Percentiles rank a stretch among this genome's conserved stretches.
These are phyloP conservation scores for Teratosphaeria epicoccoides DNA, from an alignment of 2,329 filamentous ascomycete genomes.

Conservation along the genomic window DNA sequence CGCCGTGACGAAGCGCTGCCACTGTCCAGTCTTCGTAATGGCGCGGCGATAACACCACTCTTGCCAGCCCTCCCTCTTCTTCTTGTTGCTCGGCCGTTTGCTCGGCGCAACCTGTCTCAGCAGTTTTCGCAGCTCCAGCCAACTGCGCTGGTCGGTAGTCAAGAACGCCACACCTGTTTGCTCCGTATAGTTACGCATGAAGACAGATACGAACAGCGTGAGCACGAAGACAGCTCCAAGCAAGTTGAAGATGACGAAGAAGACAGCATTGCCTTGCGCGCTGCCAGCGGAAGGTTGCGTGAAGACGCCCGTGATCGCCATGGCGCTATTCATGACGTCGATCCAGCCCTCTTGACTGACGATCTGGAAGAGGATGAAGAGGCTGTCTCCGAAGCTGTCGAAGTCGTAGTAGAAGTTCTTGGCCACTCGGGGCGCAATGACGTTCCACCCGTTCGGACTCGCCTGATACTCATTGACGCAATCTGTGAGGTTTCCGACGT, in stretches of 20 bases:
- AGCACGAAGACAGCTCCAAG: constrained; percentile 92
- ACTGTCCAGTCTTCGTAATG: constrained; percentile 84
- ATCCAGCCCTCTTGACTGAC: constrained; percentile 98
- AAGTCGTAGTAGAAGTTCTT: constrained; percentile 79
- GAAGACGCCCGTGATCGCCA: constrained; percentile 68
- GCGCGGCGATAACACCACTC: constrained; percentile 92
- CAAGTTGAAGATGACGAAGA: constrained; percentile 94
- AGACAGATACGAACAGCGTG: constrained; percentile 95
- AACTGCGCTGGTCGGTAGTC: constrained; percentile 90
- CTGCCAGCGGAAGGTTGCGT: constrained; percentile 60
- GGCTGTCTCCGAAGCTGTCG: constrained; percentile 82
- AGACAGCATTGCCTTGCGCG: constrained; percentile 76
- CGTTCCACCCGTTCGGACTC: constrained; percentile 70
- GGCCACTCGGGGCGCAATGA: constrained; percentile 72
- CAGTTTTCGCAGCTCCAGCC: constrained; percentile 88
- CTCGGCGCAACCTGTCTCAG: constrained; percentile 88
- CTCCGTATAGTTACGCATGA: constrained; percentile 99
- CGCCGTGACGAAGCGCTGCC: constrained; percentile 73
- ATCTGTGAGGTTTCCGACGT: constrained; percentile 52
- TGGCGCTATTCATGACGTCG: constrained; percentile 77
- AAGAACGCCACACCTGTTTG: constrained; percentile 94
- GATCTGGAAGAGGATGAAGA: constrained; percentile 97
- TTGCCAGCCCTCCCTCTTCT: constrained; percentile 62
- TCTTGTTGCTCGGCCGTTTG: constrained; percentile 74
- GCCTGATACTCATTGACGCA: constrained; percentile 78